Conservation (phyloP, 257 asterid genomes). For the Solanum bulbocastanum region DNA sequence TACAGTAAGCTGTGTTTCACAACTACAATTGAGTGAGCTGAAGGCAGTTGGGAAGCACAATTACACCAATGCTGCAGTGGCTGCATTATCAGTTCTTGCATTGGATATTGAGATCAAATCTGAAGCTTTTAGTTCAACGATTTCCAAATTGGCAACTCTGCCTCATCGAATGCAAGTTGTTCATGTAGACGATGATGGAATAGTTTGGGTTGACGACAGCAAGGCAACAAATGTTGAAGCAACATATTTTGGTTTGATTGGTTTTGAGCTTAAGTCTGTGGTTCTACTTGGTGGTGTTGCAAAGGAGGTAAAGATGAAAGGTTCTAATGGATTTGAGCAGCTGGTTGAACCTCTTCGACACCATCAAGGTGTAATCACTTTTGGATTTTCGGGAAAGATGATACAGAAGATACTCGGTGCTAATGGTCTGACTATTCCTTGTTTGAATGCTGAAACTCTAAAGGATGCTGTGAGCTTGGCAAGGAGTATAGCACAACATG, state of each 20-base stretch:
- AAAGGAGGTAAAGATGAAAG: slow-evolving; percentile 11
- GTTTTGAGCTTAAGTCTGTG: slow-evolving; percentile 14
- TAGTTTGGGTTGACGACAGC: slow-evolving; percentile 29
- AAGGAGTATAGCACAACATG: slow-evolving; percentile 16
- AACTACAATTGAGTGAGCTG: slow-evolving; percentile 14
- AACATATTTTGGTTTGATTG: slow-evolving; percentile 22
- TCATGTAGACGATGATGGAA: slow-evolving; percentile 11
- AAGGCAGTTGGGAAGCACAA: slow-evolving; percentile 29
- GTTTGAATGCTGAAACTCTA: slow-evolving; percentile 12
- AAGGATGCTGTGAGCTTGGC: slow-evolving; percentile 20
- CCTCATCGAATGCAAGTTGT: slow-evolving; percentile 33
- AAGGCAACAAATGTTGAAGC: slow-evolving; percentile 37
- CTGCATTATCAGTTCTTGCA: slow-evolving; percentile 22
- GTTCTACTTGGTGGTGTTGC: slow-evolving; percentile 29
- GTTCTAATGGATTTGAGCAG: slow-evolving; percentile 22
- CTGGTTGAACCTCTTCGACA: slow-evolving; percentile 19
- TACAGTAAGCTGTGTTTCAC: slow-evolving; percentile 1
- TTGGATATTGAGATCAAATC: slow-evolving; percentile 18
- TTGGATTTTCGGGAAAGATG: slow-evolving; percentile 26
- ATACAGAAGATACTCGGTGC: slow-evolving; percentile 17
- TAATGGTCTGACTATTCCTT: slow-evolving; percentile 24
- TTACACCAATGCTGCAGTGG: slow-evolving; percentile 25
- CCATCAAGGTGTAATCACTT: slow-evolving; percentile 28
- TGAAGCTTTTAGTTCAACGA: slow-evolving; percentile 12
- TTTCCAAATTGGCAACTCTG: slow-evolving; percentile 17